phyloP scores from a whole-genome alignment of 345 rosid genomes.

The Rubroshorea leprosula region DNA sequence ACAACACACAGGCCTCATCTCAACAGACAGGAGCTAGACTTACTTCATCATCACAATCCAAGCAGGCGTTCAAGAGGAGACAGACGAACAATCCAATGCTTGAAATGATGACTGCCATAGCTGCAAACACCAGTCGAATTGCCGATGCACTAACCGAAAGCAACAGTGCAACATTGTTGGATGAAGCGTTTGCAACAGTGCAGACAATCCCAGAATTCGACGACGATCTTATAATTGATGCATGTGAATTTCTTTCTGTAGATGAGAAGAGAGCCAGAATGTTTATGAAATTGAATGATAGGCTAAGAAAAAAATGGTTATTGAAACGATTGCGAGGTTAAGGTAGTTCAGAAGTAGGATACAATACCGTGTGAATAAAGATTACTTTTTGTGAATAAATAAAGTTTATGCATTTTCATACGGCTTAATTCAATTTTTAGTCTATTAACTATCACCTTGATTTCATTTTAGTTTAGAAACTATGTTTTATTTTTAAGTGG shows the following conservation, averaged over 20 bases:
- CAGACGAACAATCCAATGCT: constrained; percentile 7
- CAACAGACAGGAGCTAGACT: constrained; percentile 14
- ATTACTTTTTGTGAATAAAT: no score
- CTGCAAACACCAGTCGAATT: constrained; percentile 13
- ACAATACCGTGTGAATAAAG: no score
- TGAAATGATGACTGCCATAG: constrained; percentile 15
- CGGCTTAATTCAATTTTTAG: no score
- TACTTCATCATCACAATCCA: constrained; percentile 4
- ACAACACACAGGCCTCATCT: constrained; percentile 5
- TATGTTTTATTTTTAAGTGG: no score
- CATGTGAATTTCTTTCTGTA: constrained; percentile 19
- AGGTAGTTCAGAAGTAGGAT: no score
- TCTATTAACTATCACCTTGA: no score
- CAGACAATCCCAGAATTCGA: constrained; percentile 16
- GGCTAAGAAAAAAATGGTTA: constrained; percentile 17
- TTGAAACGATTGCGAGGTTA: constrained; percentile 16
- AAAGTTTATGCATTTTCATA: no score
- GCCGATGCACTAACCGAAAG: constrained; percentile 19
- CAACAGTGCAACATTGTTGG: constrained; percentile 11
- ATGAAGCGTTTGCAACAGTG: constrained; percentile 15
- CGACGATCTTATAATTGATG: constrained; percentile 17
- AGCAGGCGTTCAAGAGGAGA: constrained; percentile 5
- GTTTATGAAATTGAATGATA: constrained; percentile 22
- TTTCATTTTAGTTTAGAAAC: no score
- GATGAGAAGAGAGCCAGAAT: constrained; percentile 20